Conservation (phyloP, 352 stramenopile species). For the Globisporangium ultimum region DNA sequence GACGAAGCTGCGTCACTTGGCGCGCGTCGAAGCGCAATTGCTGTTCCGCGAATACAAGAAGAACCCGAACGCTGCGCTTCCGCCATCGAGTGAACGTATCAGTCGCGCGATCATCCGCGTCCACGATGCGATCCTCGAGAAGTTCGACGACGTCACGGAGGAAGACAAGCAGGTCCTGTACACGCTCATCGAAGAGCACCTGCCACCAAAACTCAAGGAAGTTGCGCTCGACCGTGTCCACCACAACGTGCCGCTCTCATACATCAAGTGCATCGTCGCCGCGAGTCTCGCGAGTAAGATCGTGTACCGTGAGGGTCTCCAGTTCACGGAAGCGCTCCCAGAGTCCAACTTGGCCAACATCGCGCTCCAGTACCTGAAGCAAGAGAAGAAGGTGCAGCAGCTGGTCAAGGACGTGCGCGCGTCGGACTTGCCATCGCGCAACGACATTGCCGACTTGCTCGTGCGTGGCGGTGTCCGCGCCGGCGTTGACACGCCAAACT, state of each 20-base stretch:
- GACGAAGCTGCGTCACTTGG: slow-evolving; percentile 91
- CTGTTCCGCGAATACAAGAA: slow-evolving; percentile 98
- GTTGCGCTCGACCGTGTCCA: slow-evolving; percentile 92
- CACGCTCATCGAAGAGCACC: slow-evolving; percentile 88
- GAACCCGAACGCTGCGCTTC: slow-evolving; percentile 77
- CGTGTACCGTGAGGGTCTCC: slow-evolving; percentile 97
- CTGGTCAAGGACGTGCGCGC: slow-evolving; percentile 70
- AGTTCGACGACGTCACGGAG: slow-evolving; percentile 90
- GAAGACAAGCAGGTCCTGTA: slow-evolving; percentile 79
- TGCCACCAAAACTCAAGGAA: slow-evolving; percentile 93
- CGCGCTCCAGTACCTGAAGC: slow-evolving; percentile 93
- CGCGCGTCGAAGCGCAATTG: slow-evolving; percentile 94
- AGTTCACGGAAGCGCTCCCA: slow-evolving; percentile 94
- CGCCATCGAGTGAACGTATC: slow-evolving; percentile 94
- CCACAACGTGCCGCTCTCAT: slow-evolving; percentile 91
- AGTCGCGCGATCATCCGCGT: slow-evolving; percentile 94
- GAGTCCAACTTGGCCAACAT: slow-evolving; percentile 89
- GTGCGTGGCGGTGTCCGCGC: slow-evolving; percentile 71
- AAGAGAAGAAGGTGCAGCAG: slow-evolving; percentile 91
- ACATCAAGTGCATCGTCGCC: slow-evolving; percentile 96
- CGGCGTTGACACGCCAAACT: slow-evolving; percentile 50
- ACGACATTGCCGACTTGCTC: slow-evolving; percentile 74
- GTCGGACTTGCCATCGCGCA: slow-evolving; percentile 49
- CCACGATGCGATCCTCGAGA: slow-evolving; percentile 91
- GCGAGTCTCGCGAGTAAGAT: slow-evolving; percentile 96